phyloP scores from a whole-genome alignment of 352 stramenopile genomes.

The Pythium apleroticum region DNA sequence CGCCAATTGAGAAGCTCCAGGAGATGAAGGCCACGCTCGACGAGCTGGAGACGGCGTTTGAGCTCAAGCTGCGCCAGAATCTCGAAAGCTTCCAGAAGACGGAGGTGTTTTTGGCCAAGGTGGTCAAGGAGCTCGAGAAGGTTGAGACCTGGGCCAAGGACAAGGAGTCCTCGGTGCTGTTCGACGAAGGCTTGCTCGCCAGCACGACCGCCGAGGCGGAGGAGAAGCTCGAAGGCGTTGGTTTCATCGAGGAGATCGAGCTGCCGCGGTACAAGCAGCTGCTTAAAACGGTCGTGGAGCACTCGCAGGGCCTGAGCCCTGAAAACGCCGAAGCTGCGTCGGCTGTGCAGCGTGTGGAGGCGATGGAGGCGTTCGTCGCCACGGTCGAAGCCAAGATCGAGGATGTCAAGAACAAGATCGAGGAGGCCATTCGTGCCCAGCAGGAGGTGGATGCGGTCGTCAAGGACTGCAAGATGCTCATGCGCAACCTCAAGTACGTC shows the following conservation, averaged over 20 bases:
- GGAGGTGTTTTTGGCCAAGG: slow-evolving; percentile 76
- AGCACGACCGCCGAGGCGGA: slow-evolving; percentile 68
- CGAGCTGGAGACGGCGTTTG: slow-evolving; percentile 65
- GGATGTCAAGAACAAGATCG: slow-evolving; percentile 53
- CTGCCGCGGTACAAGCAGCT: slow-evolving; percentile 83
- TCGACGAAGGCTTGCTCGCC: slow-evolving; percentile 55
- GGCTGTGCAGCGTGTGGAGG: slow-evolving; percentile 69
- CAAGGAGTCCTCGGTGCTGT: slow-evolving; percentile 68
- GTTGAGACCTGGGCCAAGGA: slow-evolving; percentile 82
- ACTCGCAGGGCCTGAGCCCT: slow-evolving; percentile 63
- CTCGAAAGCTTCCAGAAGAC: slow-evolving; percentile 84
- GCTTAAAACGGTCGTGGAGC: slow-evolving; percentile 59
- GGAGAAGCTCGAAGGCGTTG: slow-evolving; percentile 82
- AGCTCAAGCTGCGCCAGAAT: slow-evolving; percentile 72
- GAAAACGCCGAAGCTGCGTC: slow-evolving; percentile 67
- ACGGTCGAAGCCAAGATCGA: slow-evolving; percentile 76
- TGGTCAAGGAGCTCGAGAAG: slow-evolving; percentile 86
- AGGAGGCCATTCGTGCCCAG: slow-evolving; percentile 58
- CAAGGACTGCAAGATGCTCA: slow-evolving; percentile 84
- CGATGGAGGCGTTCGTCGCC: slow-evolving; percentile 73
- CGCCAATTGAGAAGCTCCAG: slow-evolving; percentile 79
- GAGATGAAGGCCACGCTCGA: slow-evolving; percentile 71
- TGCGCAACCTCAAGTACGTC: slow-evolving; percentile 87
- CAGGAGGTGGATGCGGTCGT: slow-evolving; percentile 78
- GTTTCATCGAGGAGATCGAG: slow-evolving; percentile 83